Base-by-base conservation (phyloP, 2,329 filamentous ascomycete genomes). In the Dactylellina haptotyla region DNA sequence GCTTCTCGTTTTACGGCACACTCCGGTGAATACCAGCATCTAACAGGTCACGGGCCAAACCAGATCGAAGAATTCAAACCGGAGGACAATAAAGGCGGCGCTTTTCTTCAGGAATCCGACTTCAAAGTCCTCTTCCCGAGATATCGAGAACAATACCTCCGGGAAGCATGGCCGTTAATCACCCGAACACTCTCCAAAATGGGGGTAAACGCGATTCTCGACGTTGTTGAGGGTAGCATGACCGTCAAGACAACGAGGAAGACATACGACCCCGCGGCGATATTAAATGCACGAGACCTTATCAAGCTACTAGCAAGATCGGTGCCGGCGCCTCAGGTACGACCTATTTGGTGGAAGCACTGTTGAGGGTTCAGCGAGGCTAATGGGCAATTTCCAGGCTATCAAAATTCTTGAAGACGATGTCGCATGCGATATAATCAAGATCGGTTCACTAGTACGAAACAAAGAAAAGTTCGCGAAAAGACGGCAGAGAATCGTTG, bases 381-480 rank as follows among this genome's bases (percentile, higher is more conserved):
- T 50, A 32, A 66, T 41, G 14, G 20, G 26, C 16, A n/a, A n/a
- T 83, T 45, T 26, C 25, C 14, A 73, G 80, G 95, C 95, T 2
- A 82, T 99, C 78, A 96, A 96, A 82, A 96, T 99, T 57, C 86
- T 99, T 69, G 90, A 98, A 50, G 95, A 99, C 80, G 92, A 90
- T 25, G 86, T 94, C 51, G 93, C 93, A 9, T 93, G 91, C 84
- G 95, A 99, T 81, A 90, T 99, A 69, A 94, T 99, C 84, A 98
- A 97, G 84, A 96, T 97, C 78, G 87, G 93, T 75, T 94, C 88
- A 79, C 85, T 97, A 51, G 92, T 98, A 26, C 86, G 91, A 75
- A 97, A 94, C 82, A 97, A 97, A 82, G 93, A 98, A 77, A 88
- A 93, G 66, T 99, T 98, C 79, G 91, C 97, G 57, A 99, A 99